Evolutionary conservation across 805 yeast genomes (phyloP), one percentile per base, ranked within the genome.

Genomic region (Blastobotrys americana): DNA sequence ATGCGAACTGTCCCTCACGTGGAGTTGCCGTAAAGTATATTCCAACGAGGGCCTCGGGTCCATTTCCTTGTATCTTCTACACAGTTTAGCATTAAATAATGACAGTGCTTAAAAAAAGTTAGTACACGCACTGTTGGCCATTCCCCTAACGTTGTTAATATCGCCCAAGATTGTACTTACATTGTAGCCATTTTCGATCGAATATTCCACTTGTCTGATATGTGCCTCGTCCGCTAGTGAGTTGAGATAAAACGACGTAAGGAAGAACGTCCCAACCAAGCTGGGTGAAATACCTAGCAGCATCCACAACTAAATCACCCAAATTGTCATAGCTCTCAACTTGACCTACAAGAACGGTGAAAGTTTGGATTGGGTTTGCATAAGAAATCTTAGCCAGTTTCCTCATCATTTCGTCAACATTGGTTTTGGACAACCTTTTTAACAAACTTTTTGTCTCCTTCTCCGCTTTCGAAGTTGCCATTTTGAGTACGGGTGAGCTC

Each of bases 261-360:
- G 89, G 81, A 23, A 90, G 63, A 2, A 79, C 84, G 60, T 90
- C 97, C 88, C 95, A 87, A 0, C 88, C 87, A 55, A 82, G 81
- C 3, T 67, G 73, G 41, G 80, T 82, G 59, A 87, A 86, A 56
- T 77, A 82, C 34, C 78, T 68, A 0, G 96, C 87, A 4, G 93
- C 77, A 39, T 82, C 82, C 6, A 86, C 88, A 4, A 90, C 78
- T 46, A 90, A 69, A 33, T 77, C 79, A 37, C 82, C 83, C 50
- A 90, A 74, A 57, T 90, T 90, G 57, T 84, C 95, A 59, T 90
- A 90, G 66, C 93, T 86, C 62, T 90, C 97, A 51, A 90, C 78
- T 57, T 87, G 96, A 38, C 78, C 77, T 8, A 89, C 70, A 38
- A 85, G 72, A 0, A 84, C 80, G 18, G 76, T 65, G 37, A 89